A percentile compares a stretch with the other conserved stretches of the same genome.
These are phyloP conservation scores for Stagonosporopsis tanaceti DNA, from an alignment of 2,329 filamentous ascomycete species.

Conservation along the genomic window DNA sequence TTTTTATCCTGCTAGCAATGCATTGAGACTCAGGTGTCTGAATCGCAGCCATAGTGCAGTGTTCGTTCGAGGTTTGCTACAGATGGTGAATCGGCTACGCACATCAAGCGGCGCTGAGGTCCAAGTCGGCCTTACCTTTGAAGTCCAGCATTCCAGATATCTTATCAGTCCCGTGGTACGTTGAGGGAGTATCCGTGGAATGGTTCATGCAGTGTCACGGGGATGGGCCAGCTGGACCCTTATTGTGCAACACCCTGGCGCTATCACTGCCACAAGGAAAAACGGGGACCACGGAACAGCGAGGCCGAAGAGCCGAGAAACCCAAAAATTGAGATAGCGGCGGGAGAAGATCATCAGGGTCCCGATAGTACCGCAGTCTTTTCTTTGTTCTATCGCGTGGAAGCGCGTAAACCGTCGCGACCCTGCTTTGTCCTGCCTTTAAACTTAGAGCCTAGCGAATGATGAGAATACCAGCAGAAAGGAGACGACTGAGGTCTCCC, in stretches of 20 bases:
- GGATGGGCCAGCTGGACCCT: background rate
- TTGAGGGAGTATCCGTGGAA: background rate
- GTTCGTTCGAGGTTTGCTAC: background rate
- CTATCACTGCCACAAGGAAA: background rate
- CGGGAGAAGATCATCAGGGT: background rate
- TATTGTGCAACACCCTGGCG: background rate
- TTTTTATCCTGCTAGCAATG: background rate
- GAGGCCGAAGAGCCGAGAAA: background rate
- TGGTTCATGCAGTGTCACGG: background rate
- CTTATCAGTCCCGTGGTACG: background rate
- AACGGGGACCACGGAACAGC: background rate
- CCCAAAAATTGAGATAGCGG: background rate
- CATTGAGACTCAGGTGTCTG: background rate
- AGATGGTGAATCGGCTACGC: background rate
- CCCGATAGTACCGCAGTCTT: background rate
- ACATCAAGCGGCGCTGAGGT: background rate
- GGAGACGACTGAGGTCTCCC: background rate
- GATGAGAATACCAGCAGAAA: background rate
- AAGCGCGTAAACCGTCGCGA: background rate
- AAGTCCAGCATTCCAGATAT: background rate
- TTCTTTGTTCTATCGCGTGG: conserved; percentile 11
- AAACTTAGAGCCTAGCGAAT: background rate
- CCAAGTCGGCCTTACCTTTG: background rate
- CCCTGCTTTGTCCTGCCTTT: conserved; percentile 1
- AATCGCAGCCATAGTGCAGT: background rate